Percentiles rank a stretch among this genome's conserved stretches.
These are phyloP conservation scores for Stemphylium beticola DNA, from an alignment of 2,329 filamentous ascomycete species.

Conservation along the genomic window DNA sequence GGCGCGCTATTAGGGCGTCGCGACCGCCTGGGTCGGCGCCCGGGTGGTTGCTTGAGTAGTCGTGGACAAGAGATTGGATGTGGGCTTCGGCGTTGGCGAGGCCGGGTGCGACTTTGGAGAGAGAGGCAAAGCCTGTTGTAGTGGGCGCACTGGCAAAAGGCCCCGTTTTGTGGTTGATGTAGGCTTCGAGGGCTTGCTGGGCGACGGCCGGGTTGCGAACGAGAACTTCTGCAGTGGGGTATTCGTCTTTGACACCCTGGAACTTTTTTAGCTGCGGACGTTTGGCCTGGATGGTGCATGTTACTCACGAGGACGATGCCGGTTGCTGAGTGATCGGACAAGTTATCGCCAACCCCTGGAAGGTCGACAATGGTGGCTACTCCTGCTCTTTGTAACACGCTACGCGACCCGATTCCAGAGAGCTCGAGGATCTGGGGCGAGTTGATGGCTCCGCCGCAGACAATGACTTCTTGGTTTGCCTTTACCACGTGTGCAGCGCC, in stretches of 20 bases:
- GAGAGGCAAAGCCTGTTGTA: conserved; percentile 33
- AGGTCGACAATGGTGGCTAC: conserved; percentile 39
- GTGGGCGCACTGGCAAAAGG: conserved; percentile 35
- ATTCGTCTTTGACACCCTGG: conserved; percentile 36
- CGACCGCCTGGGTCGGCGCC: conserved; percentile 32
- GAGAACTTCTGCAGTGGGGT: conserved; percentile 35
- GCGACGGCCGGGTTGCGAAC: conserved; percentile 26
- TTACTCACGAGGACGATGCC: conserved; percentile 22
- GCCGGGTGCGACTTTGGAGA: conserved; percentile 26
- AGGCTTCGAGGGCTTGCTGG: conserved; percentile 38
- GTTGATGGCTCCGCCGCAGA: conserved; percentile 35
- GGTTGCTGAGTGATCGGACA: conserved; percentile 44
- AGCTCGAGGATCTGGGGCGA: conserved; percentile 43
- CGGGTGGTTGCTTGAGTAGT: conserved; percentile 25
- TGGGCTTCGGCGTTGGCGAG: conserved; percentile 28
- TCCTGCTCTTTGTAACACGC: conserved; percentile 35
- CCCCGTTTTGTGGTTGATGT: conserved; percentile 34
- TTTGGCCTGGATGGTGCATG: no score
- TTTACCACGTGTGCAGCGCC: conserved; percentile 40
- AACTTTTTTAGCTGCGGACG: background rate
- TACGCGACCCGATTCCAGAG: conserved; percentile 37
- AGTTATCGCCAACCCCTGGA: conserved; percentile 43
- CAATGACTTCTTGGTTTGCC: conserved; percentile 40
- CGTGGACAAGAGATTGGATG: conserved; percentile 25
- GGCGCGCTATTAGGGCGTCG: conserved; percentile 26